These are phyloP conservation scores for Kodamaea fungicola DNA, from an alignment of 1,139 yeast species.

Conservation along the genomic window DNA sequence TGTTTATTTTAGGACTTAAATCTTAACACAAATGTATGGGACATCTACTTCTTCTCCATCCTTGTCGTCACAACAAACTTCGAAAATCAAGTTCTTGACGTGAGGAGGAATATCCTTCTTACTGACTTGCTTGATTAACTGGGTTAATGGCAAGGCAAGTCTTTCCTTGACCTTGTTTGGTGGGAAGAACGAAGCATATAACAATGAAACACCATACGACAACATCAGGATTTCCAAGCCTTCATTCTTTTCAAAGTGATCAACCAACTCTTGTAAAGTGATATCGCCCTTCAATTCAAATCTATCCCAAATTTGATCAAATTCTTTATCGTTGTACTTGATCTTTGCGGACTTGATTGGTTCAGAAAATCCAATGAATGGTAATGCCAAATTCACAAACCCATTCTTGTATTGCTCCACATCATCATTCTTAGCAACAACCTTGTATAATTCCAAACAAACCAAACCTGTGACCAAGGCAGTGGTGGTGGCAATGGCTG, in stretches of 20 bases:
- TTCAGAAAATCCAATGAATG: constrained; percentile 95
- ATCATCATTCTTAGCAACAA: constrained; percentile 66
- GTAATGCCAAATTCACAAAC: constrained; percentile 88
- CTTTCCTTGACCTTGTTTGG: constrained; percentile 86
- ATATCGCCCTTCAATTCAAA: constrained; percentile 78
- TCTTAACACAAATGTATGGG: constrained; percentile 71
- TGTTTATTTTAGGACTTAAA: constrained; percentile 1
- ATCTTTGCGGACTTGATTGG: constrained; percentile 85
- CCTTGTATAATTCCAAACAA: constrained; percentile 87
- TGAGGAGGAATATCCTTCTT: constrained; percentile 80
- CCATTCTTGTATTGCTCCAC: constrained; percentile 94
- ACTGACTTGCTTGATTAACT: constrained; percentile 75
- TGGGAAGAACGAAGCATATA: constrained; percentile 93
- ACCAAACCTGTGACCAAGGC: constrained; percentile 94
- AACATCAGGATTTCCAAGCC: constrained; percentile 88
- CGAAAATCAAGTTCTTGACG: constrained; percentile 75
- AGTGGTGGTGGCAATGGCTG: constrained; percentile 98
- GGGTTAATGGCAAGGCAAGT: constrained; percentile 60
- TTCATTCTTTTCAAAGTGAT: constrained; percentile 73
- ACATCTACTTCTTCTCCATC: constrained; percentile 95
- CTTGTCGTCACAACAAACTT: constrained; percentile 87
- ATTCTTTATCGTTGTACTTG: constrained; percentile 72
- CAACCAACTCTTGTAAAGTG: constrained; percentile 72
- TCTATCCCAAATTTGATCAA: constrained; percentile 94
- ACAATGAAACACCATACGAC: constrained; percentile 82